Evolutionary conservation across 805 yeast genomes (phyloP).

Genomic region (Saccharomyces mikatae): DNA sequence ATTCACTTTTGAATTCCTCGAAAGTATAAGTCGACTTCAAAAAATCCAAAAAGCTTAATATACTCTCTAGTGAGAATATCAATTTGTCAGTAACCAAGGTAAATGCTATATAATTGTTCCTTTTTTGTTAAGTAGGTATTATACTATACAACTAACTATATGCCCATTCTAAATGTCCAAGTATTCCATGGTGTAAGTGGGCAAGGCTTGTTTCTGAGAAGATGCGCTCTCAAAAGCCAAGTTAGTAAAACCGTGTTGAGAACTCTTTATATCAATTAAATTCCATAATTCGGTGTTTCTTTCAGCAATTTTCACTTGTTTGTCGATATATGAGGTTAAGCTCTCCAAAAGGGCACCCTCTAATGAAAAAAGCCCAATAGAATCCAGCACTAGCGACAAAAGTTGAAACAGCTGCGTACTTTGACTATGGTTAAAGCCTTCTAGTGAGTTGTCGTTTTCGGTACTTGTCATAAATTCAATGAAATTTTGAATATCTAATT

Average conservation of each 20-base stretch:
- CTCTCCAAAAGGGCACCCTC: constrained; percentile 21
- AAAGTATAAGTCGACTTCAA: neutral
- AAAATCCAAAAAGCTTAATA: neutral
- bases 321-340: constrained; percentile 19
- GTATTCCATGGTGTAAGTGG: constrained; percentile 27
- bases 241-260: constrained; percentile 2
- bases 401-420: constrained; percentile 26
- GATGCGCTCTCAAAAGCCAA: constrained; percentile 4
- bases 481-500: constrained; percentile 27
- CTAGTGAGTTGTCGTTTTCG: constrained; percentile 9
- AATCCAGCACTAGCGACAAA: constrained; percentile 27
- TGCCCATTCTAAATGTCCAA: constrained; percentile 13
- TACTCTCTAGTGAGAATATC: neutral
- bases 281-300: constrained; percentile 26
- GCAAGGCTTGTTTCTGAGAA: constrained; percentile 11
- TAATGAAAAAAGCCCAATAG: constrained; percentile 30
- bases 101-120: neutral
- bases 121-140: neutral
- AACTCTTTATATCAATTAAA: constrained; percentile 18
- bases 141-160: neutral
- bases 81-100: neutral
- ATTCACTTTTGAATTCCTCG: neutral
- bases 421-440: constrained; percentile 10
- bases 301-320: constrained; percentile 22
- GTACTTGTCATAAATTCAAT: constrained; percentile 27